Evolutionary conservation across 805 yeast species (phyloP).

Genomic region (Teunomyces tritomae): DNA sequence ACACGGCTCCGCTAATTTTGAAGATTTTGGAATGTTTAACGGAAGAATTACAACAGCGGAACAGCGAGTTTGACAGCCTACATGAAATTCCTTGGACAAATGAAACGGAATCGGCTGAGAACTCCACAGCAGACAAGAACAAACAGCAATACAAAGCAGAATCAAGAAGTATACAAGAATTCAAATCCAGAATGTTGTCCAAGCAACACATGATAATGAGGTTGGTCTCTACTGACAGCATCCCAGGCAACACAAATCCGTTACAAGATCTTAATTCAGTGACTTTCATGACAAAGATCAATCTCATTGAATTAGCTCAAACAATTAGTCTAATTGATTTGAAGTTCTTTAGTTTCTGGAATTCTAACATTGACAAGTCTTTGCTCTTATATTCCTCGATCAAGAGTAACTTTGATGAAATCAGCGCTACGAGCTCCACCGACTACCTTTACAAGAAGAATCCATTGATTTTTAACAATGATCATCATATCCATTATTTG

Average conservation of each 20-base stretch:
- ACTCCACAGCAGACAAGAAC: background rate
- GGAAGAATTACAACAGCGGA: constrained; percentile 23
- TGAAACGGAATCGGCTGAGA: constrained; percentile 5
- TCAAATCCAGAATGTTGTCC: constrained; percentile 51
- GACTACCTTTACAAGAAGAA: constrained; percentile 52
- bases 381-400: constrained; percentile 58
- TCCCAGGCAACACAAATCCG: constrained; percentile 16
- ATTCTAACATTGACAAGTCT: constrained; percentile 75
- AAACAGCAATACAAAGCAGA: constrained; percentile 2
- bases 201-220: constrained; percentile 43
- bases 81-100: background rate
- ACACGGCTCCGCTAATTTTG: constrained; percentile 56
- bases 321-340: constrained; percentile 68
- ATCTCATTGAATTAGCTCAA: constrained; percentile 53
- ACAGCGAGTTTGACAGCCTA: background rate
- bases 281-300: constrained; percentile 50
- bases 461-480: constrained; percentile 74
- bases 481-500: constrained; percentile 68
- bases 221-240: constrained; percentile 19
- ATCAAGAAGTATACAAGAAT: constrained; percentile 37
- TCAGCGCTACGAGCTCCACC: constrained; percentile 1
- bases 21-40: constrained; percentile 48
- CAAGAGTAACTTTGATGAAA: constrained; percentile 12
- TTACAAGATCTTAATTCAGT: constrained; percentile 35
- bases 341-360: constrained; percentile 67